Conservation (phyloP, 176 grass and related monocot species). For the Rhipidocladum racemiflorum region DNA sequence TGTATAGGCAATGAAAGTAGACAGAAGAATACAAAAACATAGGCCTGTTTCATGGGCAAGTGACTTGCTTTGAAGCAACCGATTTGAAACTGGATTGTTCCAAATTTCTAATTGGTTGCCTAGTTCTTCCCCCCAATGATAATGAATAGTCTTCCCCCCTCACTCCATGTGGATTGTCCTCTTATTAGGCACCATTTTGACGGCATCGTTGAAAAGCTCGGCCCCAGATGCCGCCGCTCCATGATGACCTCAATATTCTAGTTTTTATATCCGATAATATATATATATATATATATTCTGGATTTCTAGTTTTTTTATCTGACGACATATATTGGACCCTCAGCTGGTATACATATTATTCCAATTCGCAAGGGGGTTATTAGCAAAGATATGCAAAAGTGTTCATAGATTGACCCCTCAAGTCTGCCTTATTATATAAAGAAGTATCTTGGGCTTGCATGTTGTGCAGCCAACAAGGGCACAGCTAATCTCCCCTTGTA, state of each 20-base stretch:
- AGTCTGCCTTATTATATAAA: not conserved
- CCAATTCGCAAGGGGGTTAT: not conserved
- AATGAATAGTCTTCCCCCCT: not conserved
- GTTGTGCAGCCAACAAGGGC: not conserved
- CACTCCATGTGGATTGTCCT: slow-evolving; percentile 17
- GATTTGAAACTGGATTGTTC: slow-evolving; percentile 19
- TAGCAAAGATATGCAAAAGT: not conserved
- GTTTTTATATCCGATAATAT: not conserved
- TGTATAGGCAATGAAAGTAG: slow-evolving; percentile 25
- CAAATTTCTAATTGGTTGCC: not conserved
- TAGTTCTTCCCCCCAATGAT: not conserved
- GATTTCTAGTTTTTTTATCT: not conserved
- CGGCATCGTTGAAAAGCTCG: slow-evolving; percentile 39
- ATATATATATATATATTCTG: too few relatives aligned
- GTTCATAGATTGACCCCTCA: not conserved
- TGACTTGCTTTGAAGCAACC: slow-evolving; percentile 31
- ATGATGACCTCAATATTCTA: not conserved
- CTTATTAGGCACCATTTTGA: slow-evolving; percentile 23
- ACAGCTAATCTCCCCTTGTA: not conserved
- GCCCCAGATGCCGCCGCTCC: not conserved
- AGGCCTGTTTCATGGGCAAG: not conserved
- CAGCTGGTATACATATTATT: not conserved
- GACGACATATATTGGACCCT: not conserved
- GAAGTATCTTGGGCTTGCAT: not conserved
- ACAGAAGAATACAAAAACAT: slow-evolving; percentile 20